Base-by-base conservation (phyloP, 805 yeast genomes). In the Teunomyces panamensis region DNA sequence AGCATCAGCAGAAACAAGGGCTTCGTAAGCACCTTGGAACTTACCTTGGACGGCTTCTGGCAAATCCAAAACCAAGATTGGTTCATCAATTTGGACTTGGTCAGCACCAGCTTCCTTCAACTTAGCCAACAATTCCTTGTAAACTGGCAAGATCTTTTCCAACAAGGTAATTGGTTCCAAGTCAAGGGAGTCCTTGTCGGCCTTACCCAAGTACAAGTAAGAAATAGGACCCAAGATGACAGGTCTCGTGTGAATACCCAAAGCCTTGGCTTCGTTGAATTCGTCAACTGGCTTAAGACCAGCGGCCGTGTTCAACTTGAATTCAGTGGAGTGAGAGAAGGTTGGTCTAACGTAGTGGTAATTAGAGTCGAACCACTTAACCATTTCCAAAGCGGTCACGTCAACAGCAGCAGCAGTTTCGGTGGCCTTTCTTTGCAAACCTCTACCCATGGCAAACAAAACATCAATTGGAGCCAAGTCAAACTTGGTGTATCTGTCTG, bases 341-440 rank as follows among this genome's bases (percentile, higher is more conserved):
- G 99, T 94, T 75, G 99, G 99, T 82, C 99, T 89, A 67, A 94
- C 98, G 74, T 94, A 94, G 78, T 94, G 99, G 89, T 94, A 94
- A 89, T 94, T 94, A 57, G 97, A 88, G 77, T 94, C 99, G 64
- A 94, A 94, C 99, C 99, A 94, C 82, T 94, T 94, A 63, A 94
- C 99, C 99, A 94, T 94, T 83, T 94, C 96, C 71, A 89, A 82
- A 64, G 99, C 99, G 55, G 98, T 92, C 53, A 94, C 99, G 74
- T 94, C 99, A 62, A 94, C 96, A 60, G 96, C 96, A 62, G 85
- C 81, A 53, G 83, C 71, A 58, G 90, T 68, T 62, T 86, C 96
- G 58, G 95, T 87, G 58, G 96, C 96, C 75, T 87, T 85, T 79
- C 94, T 89, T 81, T 94, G 99, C 73, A 94, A 82, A 85, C 99